Conservation (phyloP, 805 yeast species). For the Scheffersomyces coipomensis region DNA sequence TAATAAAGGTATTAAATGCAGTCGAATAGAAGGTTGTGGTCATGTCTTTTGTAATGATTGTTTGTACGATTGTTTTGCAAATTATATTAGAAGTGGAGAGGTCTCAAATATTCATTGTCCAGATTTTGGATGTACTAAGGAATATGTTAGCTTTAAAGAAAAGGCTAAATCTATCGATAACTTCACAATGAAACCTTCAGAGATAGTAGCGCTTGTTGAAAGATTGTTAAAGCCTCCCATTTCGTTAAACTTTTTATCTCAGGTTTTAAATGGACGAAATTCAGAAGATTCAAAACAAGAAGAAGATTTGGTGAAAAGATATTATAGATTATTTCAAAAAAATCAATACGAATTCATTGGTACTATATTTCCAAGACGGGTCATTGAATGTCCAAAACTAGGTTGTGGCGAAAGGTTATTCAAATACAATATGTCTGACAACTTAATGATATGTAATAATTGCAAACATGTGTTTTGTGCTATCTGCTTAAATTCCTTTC, state of each 20-base stretch:
- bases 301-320: slow-evolving; percentile 32
- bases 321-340: slow-evolving; percentile 31
- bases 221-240: slow-evolving; percentile 43
- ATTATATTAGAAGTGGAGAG: slow-evolving; percentile 46
- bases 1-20: slow-evolving; percentile 43
- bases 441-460: slow-evolving; percentile 46
- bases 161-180: slow-evolving; percentile 13
- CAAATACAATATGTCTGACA: slow-evolving; percentile 44
- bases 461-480: slow-evolving; percentile 58
- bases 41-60: slow-evolving; percentile 53
- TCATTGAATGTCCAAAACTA: slow-evolving; percentile 50
- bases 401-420: slow-evolving; percentile 47
- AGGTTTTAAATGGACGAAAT: slow-evolving; percentile 17
- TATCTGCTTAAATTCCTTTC: slow-evolving; percentile 60
- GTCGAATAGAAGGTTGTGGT: slow-evolving; percentile 39
- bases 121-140: slow-evolving; percentile 45
- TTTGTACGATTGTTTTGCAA: slow-evolving; percentile 38
- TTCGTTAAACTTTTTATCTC: slow-evolving; percentile 28
- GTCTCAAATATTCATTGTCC: slow-evolving; percentile 58
- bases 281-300: slow-evolving; percentile 5
- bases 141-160: slow-evolving; percentile 2
- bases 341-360: slow-evolving; percentile 43
- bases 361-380: slow-evolving; percentile 45
- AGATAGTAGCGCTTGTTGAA: no score
- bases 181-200: slow-evolving; percentile 15